A percentile compares a stretch with the other conserved stretches of the same genome.
phyloP scores from a whole-genome alignment of 2,329 filamentous ascomycete genomes.

The Simplicillium sp. region DNA sequence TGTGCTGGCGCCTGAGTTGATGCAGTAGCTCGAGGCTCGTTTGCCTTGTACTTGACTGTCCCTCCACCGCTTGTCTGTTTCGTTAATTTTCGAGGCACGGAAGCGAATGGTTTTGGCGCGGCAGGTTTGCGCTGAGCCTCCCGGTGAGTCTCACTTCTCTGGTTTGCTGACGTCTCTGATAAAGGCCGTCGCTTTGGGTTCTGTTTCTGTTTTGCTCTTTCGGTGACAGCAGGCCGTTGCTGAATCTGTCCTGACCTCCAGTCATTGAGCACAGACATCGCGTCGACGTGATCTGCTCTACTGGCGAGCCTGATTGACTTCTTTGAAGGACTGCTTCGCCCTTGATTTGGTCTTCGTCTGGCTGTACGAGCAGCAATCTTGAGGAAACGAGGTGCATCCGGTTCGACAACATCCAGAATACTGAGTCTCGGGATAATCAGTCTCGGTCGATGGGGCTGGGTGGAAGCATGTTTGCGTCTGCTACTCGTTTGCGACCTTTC shows the following conservation, averaged over 20 bases:
- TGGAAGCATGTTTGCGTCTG: conserved; percentile 6
- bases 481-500: background rate
- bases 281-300: conserved; percentile 51
- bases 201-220: no score
- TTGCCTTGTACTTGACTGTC: conserved; percentile 15
- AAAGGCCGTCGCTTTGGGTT: conserved; percentile 6
- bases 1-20: background rate
- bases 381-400: conserved; percentile 45
- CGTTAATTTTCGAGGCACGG: conserved; percentile 16
- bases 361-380: conserved; percentile 52
- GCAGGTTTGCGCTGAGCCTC: background rate
- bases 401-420: conserved; percentile 50
- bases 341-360: conserved; percentile 33
- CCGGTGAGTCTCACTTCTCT: background rate
- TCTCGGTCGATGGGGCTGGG: conserved; percentile 2
- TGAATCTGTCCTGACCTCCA: conserved; percentile 47
- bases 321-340: conserved; percentile 42
- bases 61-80: conserved; percentile 17
- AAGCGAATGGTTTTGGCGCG: conserved; percentile 1
- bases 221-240: conserved; percentile 23
- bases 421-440: conserved; percentile 34
- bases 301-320: conserved; percentile 54
- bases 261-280: conserved; percentile 37
- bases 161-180: conserved; percentile 14
- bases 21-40: conserved; percentile 1